Conservation (phyloP, 73 alveolate species). For the Paraurostyla sp. region DNA sequence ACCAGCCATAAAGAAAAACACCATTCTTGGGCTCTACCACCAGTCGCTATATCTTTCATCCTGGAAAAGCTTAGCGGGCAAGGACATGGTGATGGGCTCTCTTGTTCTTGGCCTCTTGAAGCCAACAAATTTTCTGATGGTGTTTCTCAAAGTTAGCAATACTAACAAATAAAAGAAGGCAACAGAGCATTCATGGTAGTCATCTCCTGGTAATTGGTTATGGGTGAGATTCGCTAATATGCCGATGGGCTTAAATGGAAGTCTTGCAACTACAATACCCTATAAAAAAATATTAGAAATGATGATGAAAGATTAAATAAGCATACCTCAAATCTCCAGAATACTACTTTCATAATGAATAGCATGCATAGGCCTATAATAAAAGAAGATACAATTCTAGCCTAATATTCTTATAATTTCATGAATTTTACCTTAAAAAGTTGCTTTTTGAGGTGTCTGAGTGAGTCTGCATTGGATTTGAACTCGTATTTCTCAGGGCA, state of each 20-base stretch:
- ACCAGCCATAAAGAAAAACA: constrained; percentile 37
- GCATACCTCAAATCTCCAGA: constrained; percentile 49
- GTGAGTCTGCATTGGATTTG: constrained; percentile 5
- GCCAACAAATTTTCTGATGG: constrained; percentile 37
- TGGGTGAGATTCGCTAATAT: constrained; percentile 42
- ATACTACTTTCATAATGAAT: constrained; percentile 29
- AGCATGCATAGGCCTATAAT: constrained; percentile 48
- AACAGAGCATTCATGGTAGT: not conserved
- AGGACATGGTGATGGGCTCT: constrained; percentile 38
- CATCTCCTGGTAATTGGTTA: constrained; percentile 2
- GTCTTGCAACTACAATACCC: constrained; percentile 48
- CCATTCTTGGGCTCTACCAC: constrained; percentile 52
- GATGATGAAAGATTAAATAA: not conserved
- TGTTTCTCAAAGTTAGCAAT: constrained; percentile 36
- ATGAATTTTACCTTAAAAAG: constrained; percentile 43
- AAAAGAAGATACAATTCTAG: constrained; percentile 36
- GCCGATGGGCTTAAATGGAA: constrained; percentile 46
- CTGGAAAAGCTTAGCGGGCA: constrained; percentile 9
- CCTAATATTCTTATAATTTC: not conserved
- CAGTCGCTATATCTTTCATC: not conserved
- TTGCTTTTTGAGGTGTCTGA: constrained; percentile 11
- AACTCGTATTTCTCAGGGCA: constrained; percentile 57
- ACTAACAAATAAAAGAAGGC: constrained; percentile 38
- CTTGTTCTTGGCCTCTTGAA: constrained; percentile 38
- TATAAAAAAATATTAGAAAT: not conserved